Base-by-base conservation (phyloP, 306 rosid species). In the Dalbergia cochinchinensis region DNA sequence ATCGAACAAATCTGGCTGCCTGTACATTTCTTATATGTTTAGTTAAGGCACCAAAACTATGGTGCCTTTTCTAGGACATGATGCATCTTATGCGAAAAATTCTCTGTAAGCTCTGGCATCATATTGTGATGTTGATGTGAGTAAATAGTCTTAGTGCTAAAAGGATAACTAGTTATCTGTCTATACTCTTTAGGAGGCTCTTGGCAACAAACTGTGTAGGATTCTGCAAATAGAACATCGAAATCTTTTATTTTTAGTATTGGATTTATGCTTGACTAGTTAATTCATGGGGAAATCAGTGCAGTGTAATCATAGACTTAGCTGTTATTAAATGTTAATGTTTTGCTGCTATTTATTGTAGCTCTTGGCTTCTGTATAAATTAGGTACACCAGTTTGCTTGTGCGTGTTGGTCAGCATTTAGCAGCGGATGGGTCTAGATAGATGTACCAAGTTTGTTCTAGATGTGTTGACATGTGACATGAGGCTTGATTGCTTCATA, bases 21-120 rank as follows among this genome's bases (percentile, higher is more conserved):
- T n/a, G 18, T 50, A 3, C 12, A 12, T 50, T 50, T 50, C 55
- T 50, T 50, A 5, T 12, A 13, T 50, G 15, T 50, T 15, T 50
- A 50, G 57, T 50, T 4, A 14, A 50, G n/a, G 16, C 16, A 11
- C 57, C 14, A 12, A n/a, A 50, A 14, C 8, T 4, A 18, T 57
- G 63, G 63, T 57, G 63, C 13, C 61, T 55, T 55, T 48, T 55
- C 26, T 15, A 53, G 59, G 22, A 53, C 59, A 53, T 53, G 59
- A 5, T 53, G 59, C 59, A 15, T 53, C 18, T 5, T 53, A 53
- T n/a, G 59, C 5, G 6, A 54, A 54, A 15, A 6, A 15, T n/a
- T 54, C 20, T 54, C 60, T n/a, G 20, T 16, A 16, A 54, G 20
- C 26, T 54, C 59, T n/a, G 14, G 22, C 60, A 54, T 54, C 7